A percentile compares a stretch with the other conserved stretches of the same genome.
These are phyloP conservation scores for Penicillium sp. DNA, from an alignment of 2,329 filamentous ascomycete species.

Conservation along the genomic window DNA sequence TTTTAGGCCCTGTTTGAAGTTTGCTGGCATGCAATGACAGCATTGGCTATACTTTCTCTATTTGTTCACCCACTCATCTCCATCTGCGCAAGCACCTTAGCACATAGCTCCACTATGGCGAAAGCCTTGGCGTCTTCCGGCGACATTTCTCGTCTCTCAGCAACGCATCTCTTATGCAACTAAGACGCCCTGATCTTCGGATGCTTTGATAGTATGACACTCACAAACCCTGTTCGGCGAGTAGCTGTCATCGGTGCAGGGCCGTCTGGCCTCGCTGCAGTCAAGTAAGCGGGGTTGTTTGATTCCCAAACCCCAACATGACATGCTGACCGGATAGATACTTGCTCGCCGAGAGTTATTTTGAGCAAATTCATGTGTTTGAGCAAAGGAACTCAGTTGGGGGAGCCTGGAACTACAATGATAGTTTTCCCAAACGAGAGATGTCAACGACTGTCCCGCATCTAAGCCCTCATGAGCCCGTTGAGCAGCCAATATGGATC, in stretches of 20 bases:
- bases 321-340: conserved; percentile 50
- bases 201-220: conserved; percentile 15
- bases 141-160: neutral
- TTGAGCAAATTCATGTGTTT: conserved; percentile 69
- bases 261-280: conserved; percentile 71
- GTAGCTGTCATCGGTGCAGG: conserved; percentile 82
- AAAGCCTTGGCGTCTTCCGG: conserved; percentile 4
- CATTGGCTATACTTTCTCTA: too few relatives aligned
- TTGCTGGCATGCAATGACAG: neutral
- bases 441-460: conserved; percentile 58
- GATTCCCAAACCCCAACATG: neutral
- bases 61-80: neutral
- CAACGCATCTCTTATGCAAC: neutral
- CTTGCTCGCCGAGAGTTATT: conserved; percentile 66
- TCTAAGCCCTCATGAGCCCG: conserved; percentile 57
- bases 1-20: neutral
- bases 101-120: conserved; percentile 21
- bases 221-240: conserved; percentile 26
- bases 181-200: neutral
- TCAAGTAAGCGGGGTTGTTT: conserved; percentile 52
- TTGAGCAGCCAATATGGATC: conserved; percentile 60
- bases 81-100: neutral
- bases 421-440: conserved; percentile 46
- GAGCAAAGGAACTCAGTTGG: conserved; percentile 76
- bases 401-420: conserved; percentile 81